Percentiles rank a stretch among this genome's conserved stretches.
These are phyloP conservation scores for Sonneratia alba DNA, from an alignment of 345 rosid species.

Conservation along the genomic window DNA sequence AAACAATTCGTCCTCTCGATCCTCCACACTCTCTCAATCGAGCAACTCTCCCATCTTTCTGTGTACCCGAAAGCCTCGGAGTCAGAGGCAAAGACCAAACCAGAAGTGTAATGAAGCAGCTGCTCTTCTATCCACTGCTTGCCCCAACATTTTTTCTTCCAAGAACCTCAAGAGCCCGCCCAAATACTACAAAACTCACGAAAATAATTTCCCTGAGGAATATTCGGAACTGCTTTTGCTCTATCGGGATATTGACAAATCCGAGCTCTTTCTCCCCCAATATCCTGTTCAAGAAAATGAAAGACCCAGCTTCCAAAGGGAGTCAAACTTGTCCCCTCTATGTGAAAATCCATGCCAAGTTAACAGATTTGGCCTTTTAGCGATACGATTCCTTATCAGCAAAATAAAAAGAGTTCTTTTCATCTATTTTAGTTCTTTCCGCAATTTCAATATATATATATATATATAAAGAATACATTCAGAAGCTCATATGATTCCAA, in stretches of 20 bases:
- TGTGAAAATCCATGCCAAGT: slow-evolving; percentile 6
- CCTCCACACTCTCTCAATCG: slow-evolving; percentile 74
- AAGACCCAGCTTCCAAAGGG: slow-evolving; percentile 13
- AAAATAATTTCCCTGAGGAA: slow-evolving; percentile 29
- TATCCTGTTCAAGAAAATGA: slow-evolving; percentile 21
- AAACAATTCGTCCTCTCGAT: slow-evolving; percentile 53
- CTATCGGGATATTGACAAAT: slow-evolving; percentile 41
- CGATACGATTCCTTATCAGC: too few relatives aligned
- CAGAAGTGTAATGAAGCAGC: slow-evolving; percentile 95
- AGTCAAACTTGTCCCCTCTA: slow-evolving; percentile 25
- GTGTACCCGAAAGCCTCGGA: slow-evolving; percentile 76
- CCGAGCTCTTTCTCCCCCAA: slow-evolving; percentile 43
- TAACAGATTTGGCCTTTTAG: too few relatives aligned
- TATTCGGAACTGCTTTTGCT: slow-evolving; percentile 53
- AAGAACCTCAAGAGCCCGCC: slow-evolving; percentile 27
- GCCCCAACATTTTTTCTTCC: slow-evolving; percentile 61
- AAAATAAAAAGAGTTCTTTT: too few relatives aligned
- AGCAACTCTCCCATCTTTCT: slow-evolving; percentile 65
- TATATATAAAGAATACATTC: too few relatives aligned
- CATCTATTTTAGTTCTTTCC: too few relatives aligned
- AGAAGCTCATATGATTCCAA: too few relatives aligned
- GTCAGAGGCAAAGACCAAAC: slow-evolving; percentile 76
- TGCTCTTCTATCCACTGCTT: slow-evolving; percentile 78
- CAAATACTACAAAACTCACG: slow-evolving; percentile 25
- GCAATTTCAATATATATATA: too few relatives aligned